Base-by-base conservation (phyloP, 2,329 filamentous ascomycete genomes). In the Diaporthe velutina region DNA sequence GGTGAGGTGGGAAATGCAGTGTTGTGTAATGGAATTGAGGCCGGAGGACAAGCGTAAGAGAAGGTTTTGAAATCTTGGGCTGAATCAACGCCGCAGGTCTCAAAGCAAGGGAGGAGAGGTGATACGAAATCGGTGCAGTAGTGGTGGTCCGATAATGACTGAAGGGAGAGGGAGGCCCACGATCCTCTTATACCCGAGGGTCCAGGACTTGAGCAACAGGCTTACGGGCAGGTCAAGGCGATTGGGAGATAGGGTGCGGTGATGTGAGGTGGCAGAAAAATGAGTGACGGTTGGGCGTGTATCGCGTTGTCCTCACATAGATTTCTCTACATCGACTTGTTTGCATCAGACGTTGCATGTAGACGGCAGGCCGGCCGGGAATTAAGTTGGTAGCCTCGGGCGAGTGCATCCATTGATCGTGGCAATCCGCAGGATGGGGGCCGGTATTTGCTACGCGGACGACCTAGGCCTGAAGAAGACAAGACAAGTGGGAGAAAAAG, bases 101-200 rank as follows among this genome's bases (percentile, higher is more conserved):
- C 38, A 45, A 66, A 42, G 61, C 45, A 40, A 72, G 48, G 30
- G 50, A 66, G 45, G 71, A 57, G 38, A 22, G n/a, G 35, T 42
- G 55, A 64, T 70, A 30, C 64, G 73, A 35, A 28, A 55, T 38
- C 25, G 64, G 25, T 48, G 50, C 28, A 58, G 50, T 33, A 55
- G 30, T 55, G 57, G 70, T 70, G 54, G 55, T 66, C 45, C 28
- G 74, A 74, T 61, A 52, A 28, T 55, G 67, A 64, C 64, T 68
- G 55, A 52, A 67, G 61, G 52, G 48, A 40, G 55, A 66, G 61
- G 74, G 25, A 71, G 58, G 71, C 74, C n/a, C 66, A 75, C 54
- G 70, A 70, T 74, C 17, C 40, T 72, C 74, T 74, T 76, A 76
- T 76, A 76, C 74, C 68, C 61, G 74, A 38, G 48, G n/a, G n/a